Base-by-base conservation (phyloP, 306 rosid genomes). In the Astragalus membranaceus region DNA sequence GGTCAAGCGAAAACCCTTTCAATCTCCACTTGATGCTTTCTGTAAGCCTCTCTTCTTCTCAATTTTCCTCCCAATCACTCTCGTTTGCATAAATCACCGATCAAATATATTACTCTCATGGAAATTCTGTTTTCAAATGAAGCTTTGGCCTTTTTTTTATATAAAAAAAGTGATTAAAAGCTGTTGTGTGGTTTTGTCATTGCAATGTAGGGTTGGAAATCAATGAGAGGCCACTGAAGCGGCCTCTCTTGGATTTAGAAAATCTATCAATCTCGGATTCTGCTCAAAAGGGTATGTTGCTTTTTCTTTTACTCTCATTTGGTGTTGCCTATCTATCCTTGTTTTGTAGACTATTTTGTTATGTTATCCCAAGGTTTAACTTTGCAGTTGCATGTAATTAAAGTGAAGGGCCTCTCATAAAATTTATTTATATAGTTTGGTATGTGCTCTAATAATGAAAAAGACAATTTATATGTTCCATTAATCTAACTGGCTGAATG, bases 1-100 rank as follows among this genome's bases (percentile, higher is more conserved):
- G 89, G 92, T 94, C 46, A 90, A 94, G 73, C 95, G 97, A 76
- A 90, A 94, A 77, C 73, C 84, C 67, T 83, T 30, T 42, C 96
- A 91, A 52, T 85, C 89, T 79, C 86, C 81, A 14, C 69, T 94
- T 17, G 89, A 91, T 50, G 97, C 92, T 70, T 84, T 94, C 79
- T 94, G 96, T 94, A 74, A 84, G 84, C 39, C 61, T 0, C 39
- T 51, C 14, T 33, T 20, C 10, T 32, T 20, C 17, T 54, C 42
- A 17, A 32, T 5, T 36, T 43, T 35, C 1, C 0, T 6, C 2
- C n/a, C 29, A 33, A 5, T 16, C 6, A 4, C 10, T 73, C n/a
- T 51, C 32, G 10, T 76, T 35, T 30, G 13, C 2, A 26, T 26
- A 32, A 5, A 6, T 37, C 33, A 4, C 11, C 15, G 8, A 47